Evolutionary conservation across 2,329 filamentous ascomycete species (phyloP).

Genomic region (Stachybotrys chlorohalonatus): DNA sequence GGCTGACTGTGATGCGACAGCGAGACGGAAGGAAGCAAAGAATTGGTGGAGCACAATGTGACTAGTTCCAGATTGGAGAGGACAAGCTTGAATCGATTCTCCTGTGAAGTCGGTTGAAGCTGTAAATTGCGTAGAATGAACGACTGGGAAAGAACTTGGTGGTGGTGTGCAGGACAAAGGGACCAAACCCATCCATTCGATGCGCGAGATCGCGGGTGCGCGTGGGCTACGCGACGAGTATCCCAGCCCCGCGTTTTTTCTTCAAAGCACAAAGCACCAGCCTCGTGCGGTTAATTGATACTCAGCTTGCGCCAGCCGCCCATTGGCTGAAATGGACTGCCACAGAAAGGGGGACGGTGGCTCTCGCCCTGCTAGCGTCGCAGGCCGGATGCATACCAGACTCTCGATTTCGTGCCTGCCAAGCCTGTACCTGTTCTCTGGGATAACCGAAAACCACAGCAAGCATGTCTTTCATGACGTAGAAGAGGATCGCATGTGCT

Average conservation of each 20-base stretch:
- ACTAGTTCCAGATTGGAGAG: too few species aligned
- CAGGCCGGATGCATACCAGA: too few species aligned
- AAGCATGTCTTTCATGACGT: too few species aligned
- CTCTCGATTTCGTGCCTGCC: too few species aligned
- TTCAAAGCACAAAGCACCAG: not conserved
- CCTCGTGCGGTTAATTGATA: constrained; percentile 8
- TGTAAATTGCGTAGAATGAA: not conserved
- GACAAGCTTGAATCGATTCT: too few species aligned
- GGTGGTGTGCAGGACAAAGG: not conserved
- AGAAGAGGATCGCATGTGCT: too few species aligned
- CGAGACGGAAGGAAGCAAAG: not conserved
- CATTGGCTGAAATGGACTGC: not conserved
- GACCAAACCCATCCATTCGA: not conserved
- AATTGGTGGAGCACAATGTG: not conserved
- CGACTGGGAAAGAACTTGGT: not conserved
- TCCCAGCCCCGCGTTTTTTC: constrained; percentile 19
- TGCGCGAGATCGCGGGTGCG: not conserved
- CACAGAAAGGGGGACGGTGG: too few species aligned
- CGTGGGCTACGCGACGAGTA: constrained; percentile 1
- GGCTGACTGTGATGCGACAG: not conserved
- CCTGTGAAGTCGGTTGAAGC: not conserved
- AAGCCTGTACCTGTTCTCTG: too few species aligned
- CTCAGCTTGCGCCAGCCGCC: constrained; percentile 3
- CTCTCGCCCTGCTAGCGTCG: too few species aligned
- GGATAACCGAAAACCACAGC: too few species aligned